These are phyloP conservation scores for Wickerhamiella sergipiensis DNA, from an alignment of 805 yeast genomes.

Conservation along the genomic window DNA sequence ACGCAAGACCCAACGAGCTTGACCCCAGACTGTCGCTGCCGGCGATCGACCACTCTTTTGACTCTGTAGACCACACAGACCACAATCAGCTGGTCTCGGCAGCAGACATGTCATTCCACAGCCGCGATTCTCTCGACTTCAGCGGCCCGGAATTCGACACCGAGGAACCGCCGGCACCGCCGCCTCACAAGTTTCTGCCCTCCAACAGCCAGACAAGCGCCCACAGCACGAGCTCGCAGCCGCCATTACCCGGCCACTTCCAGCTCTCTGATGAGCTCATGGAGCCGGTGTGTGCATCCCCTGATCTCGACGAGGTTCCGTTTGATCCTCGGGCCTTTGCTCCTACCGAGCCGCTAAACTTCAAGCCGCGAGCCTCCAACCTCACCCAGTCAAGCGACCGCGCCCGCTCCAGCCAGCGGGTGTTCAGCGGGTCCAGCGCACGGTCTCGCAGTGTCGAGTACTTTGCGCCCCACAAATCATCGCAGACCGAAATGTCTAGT, in stretches of 20 bases:
- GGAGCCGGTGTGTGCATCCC: slow-evolving; percentile 6
- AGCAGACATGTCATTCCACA: neutral
- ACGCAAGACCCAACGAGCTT: slow-evolving; percentile 9
- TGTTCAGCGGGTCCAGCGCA: slow-evolving; percentile 1
- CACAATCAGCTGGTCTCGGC: neutral
- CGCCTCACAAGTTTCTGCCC: slow-evolving; percentile 21
- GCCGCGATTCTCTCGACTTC: neutral
- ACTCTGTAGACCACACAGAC: neutral
- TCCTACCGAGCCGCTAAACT: slow-evolving; percentile 1
- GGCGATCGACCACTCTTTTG: neutral
- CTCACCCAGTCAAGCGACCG: neutral
- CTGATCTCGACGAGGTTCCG: slow-evolving; percentile 15
- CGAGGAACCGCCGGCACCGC: slow-evolving; percentile 24
- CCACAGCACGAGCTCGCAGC: slow-evolving; percentile 1
- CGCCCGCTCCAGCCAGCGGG: neutral
- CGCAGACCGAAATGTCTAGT: neutral
- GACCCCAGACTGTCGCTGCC: neutral
- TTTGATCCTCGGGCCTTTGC: slow-evolving; percentile 13
- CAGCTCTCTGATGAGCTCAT: neutral
- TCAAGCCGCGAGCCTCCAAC: neutral
- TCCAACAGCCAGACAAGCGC: slow-evolving; percentile 5
- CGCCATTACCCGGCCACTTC: neutral
- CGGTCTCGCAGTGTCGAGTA: slow-evolving; percentile 2
- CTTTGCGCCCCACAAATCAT: neutral
- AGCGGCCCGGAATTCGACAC: slow-evolving; percentile 2